phyloP scores from a whole-genome alignment of 495 filamentous ascomycete genomes.

The Stereocaulon alpinum region DNA sequence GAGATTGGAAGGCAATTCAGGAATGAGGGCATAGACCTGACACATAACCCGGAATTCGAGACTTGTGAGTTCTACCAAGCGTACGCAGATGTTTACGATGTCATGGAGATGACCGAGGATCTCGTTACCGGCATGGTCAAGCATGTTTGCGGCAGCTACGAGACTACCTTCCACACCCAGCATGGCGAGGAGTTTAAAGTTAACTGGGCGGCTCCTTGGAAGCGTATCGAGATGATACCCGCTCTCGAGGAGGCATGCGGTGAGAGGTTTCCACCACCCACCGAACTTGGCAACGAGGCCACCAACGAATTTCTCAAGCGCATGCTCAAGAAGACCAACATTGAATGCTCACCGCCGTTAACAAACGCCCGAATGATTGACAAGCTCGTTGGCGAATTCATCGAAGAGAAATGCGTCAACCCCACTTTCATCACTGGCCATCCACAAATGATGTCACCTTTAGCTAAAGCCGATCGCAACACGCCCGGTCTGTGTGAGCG shows the following conservation, averaged over 20 bases:
- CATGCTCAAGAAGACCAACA: conserved; percentile 75
- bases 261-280: conserved; percentile 83
- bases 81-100: conserved; percentile 83
- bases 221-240: conserved; percentile 91
- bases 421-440: conserved; percentile 93
- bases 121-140: conserved; percentile 89
- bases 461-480: conserved; percentile 87
- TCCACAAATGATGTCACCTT: conserved; percentile 94
- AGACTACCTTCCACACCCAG: conserved; percentile 74
- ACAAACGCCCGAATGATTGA: conserved; percentile 98
- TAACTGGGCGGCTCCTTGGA: conserved; percentile 95
- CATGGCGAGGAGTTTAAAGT: conserved; percentile 75
- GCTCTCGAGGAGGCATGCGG: conserved; percentile 80
- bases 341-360: conserved; percentile 79
- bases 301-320: conserved; percentile 77
- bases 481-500: conserved; percentile 83
- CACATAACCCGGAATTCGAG: conserved; percentile 98
- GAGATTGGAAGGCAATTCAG: conserved; percentile 87
- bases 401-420: conserved; percentile 87
- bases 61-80: conserved; percentile 96
- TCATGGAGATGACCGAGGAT: conserved; percentile 91
- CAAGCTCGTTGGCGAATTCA: conserved; percentile 91
- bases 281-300: conserved; percentile 81
- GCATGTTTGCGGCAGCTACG: conserved; percentile 71
- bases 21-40: conserved; percentile 92